Base-by-base conservation (phyloP, 768 basidiomycete species). In the Russula foetens region DNA sequence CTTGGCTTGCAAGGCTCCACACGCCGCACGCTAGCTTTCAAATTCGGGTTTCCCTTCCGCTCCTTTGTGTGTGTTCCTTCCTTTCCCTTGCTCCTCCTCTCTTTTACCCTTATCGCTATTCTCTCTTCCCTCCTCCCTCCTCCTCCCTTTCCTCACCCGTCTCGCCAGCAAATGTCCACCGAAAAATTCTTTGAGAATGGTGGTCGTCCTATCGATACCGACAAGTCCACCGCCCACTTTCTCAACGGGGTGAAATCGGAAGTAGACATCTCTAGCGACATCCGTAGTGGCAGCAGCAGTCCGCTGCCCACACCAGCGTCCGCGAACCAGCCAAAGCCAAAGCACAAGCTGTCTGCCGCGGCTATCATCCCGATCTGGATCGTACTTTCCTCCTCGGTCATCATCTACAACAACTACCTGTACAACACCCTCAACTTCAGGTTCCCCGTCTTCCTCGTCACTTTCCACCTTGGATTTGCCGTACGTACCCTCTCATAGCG, bases 301-400 rank as follows among this genome's bases (percentile, higher is more conserved):
- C 60, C 77, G 0, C 75, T 86, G n/a, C 85, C 86, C n/a, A 71
- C 82, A 0, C 86, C 86, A 33, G 79, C 76, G 47, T 77, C 81
- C 0, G 71, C 80, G 23, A 65, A 78, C 3, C 61, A 73, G 9
- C 72, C 78, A 23, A 66, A 75, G 9, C 68, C 72, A 2, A 83
- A 81, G 56, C 65, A 76, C n/a, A 83, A 80, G 68, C 72, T 89
- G 29, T 81, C 88, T 14, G 80, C 88, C 0, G 69, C 84, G 0
- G 75, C 80, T 58, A 90, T 94, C 69, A 91, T 97, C 58, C 94
- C 92, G 28, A 76, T 96, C 58, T 98, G 96, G 96, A 98, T 97
- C 69, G 75, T 83, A 21, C 86, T 96, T 67, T 89, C 86, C 65
- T 92, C 92, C 26, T 71, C 84, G 8, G 95, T 98, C 71, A 98